Base-by-base conservation (phyloP, 306 rosid species). In the Benincasa hispida region DNA sequence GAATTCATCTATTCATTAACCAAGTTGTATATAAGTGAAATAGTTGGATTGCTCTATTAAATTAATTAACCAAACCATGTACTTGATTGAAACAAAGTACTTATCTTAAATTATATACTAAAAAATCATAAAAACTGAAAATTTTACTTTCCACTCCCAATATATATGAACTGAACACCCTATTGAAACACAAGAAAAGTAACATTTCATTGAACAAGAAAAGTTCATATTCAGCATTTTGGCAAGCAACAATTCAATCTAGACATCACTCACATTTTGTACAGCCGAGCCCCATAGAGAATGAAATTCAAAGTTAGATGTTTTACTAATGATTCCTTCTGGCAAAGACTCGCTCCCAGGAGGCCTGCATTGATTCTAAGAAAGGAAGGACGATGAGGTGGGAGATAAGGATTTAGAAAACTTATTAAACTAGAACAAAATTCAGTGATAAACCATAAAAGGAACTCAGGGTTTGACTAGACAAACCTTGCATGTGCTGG, bases 401-500 rank as follows among this genome's bases (percentile, higher is more conserved):
- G 57, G 17, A 14, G 60, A 34, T 15, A 62, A 32, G n/a, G 76
- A 72, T 48, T 72, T 21, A 72, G 41, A 27, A 72, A 48, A 48
- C 57, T 50, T 28, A 70, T 62, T 24, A 51, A 76, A 27, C 42
- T 25, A 15, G 19, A 68, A 37, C 37, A 69, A 47, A n/a, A 77
- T 10, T 4, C 25, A 61, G 50, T 48, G 76, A 24, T 41, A 45
- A 47, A 58, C 8, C 35, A 34, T 19, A 34, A 76, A 60, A 75
- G 50, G 56, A 39, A 27, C 42, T 35, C 34, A 5, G 47, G 9
- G 69, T n/a, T 19, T 0, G 35, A 65, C 10, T 8, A 59, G 24
- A 79, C 84, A 84, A 79, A 93, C 98, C 98, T 85, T 74, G 91
- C 98, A 93, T 3, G 72, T 50, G 72, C 55, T 76, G 22, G 88